These are phyloP conservation scores for Xylaria cubensis DNA, from an alignment of 495 filamentous ascomycete genomes.

Conservation along the genomic window DNA sequence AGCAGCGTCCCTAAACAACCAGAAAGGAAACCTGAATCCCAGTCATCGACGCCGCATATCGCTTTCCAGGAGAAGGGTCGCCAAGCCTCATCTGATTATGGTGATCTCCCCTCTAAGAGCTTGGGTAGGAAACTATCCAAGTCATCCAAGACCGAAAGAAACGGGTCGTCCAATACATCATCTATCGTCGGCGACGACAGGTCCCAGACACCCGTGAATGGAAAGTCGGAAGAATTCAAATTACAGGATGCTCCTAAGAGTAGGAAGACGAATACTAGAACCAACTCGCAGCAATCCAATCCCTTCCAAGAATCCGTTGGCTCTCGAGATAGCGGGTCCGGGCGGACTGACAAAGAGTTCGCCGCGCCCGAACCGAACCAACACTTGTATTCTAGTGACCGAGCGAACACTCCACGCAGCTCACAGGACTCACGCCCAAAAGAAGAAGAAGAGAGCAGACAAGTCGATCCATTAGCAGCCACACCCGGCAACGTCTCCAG, in stretches of 20 bases:
- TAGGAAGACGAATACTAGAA: constrained; percentile 68
- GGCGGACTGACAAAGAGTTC: constrained; percentile 42
- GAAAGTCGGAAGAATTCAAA: constrained; percentile 66
- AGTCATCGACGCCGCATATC: constrained; percentile 78
- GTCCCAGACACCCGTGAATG: constrained; percentile 43
- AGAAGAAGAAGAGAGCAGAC: constrained; percentile 53
- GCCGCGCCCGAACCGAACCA: constrained; percentile 40
- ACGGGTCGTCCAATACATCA: constrained; percentile 42
- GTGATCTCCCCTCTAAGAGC: constrained; percentile 50
- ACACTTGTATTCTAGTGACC: constrained; percentile 44
- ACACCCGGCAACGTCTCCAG: constrained; percentile 44
- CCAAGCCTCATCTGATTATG: constrained; percentile 61
- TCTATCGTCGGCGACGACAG: constrained; percentile 52
- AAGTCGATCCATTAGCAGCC: constrained; percentile 47
- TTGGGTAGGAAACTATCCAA: constrained; percentile 55
- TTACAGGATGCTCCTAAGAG: constrained; percentile 76
- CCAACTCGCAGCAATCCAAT: constrained; percentile 66
- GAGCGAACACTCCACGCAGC: constrained; percentile 50
- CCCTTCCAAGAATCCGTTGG: constrained; percentile 38
- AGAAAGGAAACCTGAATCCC: constrained; percentile 49
- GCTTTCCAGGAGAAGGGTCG: constrained; percentile 88
- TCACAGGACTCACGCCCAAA: constrained; percentile 55
- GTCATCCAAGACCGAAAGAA: constrained; percentile 46
- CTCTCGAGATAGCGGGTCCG: constrained; percentile 36
- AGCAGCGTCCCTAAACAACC: constrained; percentile 40